A percentile compares a stretch with the other conserved stretches of the same genome.
Conservation (phyloP, 768 basidiomycete genomes). For the Erythrobasidium yunnanense region DNA sequence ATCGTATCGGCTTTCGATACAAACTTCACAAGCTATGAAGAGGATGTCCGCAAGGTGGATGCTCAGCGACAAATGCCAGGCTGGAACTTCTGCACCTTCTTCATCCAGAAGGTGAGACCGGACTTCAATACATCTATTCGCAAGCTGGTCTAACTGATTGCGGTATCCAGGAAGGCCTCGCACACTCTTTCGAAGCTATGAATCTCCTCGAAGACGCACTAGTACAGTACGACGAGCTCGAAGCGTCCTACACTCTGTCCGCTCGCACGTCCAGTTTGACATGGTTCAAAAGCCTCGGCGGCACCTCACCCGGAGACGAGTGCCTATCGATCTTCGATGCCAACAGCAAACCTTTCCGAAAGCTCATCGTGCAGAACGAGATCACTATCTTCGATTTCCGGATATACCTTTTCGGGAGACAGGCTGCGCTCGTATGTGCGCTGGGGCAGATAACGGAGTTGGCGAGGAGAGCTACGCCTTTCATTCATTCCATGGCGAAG, state of each 20-base stretch:
- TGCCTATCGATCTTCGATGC: conserved; percentile 66
- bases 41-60: conserved; percentile 81
- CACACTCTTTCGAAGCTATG: conserved; percentile 81
- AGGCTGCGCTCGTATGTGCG: conserved; percentile 64
- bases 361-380: conserved; percentile 74
- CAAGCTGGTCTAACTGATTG: background rate
- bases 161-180: conserved; percentile 72
- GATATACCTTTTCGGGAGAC: conserved; percentile 75
- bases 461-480: conserved; percentile 58
- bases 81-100: conserved; percentile 98
- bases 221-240: conserved; percentile 80
- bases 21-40: conserved; percentile 66
- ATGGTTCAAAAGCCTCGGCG: conserved; percentile 82
- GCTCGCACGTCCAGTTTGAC: conserved; percentile 69
- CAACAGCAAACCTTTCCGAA: conserved; percentile 71
- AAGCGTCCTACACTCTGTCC: conserved; percentile 57
- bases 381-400: conserved; percentile 92
- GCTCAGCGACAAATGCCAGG: conserved; percentile 82
- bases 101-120: conserved; percentile 67
- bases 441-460: conserved; percentile 60
- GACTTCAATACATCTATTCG: background rate
- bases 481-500: conserved; percentile 65
- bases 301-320: conserved; percentile 60
- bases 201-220: conserved; percentile 80
- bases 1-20: conserved; percentile 72